Percentiles rank a stretch among this genome's conserved stretches.
Conservation (phyloP, 208 protist species). For the Trypanosoma congolense region DNA sequence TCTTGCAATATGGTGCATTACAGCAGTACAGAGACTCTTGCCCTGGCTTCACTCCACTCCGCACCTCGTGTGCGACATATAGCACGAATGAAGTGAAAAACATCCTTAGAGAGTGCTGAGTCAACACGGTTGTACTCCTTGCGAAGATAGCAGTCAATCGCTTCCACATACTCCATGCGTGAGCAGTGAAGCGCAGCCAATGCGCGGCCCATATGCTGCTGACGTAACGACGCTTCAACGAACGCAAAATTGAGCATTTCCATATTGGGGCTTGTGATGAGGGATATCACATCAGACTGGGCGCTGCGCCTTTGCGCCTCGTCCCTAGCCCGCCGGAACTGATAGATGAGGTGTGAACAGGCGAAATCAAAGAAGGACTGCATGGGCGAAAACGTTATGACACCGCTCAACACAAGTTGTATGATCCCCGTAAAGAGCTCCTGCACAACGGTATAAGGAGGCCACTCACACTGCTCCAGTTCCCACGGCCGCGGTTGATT, state of each 20-base stretch:
- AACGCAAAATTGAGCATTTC: conserved; percentile 19
- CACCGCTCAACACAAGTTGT: conserved; percentile 18
- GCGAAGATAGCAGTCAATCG: conserved; percentile 64
- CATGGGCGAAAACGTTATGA: conserved; percentile 6
- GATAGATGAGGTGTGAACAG: conserved; percentile 42
- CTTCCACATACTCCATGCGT: conserved; percentile 40
- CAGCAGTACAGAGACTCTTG: conserved; percentile 36
- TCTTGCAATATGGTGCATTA: conserved; percentile 44
- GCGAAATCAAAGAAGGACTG: conserved; percentile 30
- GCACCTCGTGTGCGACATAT: conserved; percentile 1
- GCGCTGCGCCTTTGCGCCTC: conserved; percentile 23
- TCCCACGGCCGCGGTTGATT: conserved; percentile 22
- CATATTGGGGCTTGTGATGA: conserved; percentile 27
- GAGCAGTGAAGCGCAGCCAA: conserved; percentile 45
- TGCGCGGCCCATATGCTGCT: conserved; percentile 52
- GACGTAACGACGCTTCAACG: conserved; percentile 35
- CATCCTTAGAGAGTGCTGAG: conserved; percentile 32
- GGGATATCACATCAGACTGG: conserved; percentile 34
- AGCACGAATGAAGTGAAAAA: conserved; percentile 47
- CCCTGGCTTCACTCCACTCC: not conserved
- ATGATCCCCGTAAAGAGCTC: conserved; percentile 23
- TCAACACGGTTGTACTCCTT: conserved; percentile 39
- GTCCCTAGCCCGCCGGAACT: conserved; percentile 42
- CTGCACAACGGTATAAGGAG: conserved; percentile 39
- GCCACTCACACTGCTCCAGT: conserved; percentile 39